phyloP scores from a whole-genome alignment of 2,329 filamentous ascomycete genomes.

The Trichoderma sp. region DNA sequence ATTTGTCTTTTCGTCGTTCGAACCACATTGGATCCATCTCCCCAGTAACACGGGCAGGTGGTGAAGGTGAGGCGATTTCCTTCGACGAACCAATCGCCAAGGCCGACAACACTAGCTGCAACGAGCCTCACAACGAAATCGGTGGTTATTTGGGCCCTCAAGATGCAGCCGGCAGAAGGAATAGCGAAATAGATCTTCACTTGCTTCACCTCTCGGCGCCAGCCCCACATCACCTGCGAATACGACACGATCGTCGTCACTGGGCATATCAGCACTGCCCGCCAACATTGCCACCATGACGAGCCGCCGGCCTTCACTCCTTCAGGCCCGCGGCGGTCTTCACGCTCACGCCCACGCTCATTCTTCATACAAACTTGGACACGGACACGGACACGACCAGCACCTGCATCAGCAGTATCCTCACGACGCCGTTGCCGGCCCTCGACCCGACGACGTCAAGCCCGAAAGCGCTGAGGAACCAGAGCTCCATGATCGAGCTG shows the following conservation, averaged over 20 bases:
- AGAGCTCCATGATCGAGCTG: conserved; percentile 25
- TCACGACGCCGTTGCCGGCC: conserved; percentile 29
- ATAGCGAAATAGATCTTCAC: conserved; percentile 30
- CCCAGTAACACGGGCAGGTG: conserved; percentile 12
- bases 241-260: conserved; percentile 33
- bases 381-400: conserved; percentile 32
- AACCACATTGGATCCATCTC: neutral
- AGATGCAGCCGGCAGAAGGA: conserved; percentile 26
- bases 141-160: conserved; percentile 16
- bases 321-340: conserved; percentile 40
- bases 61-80: neutral
- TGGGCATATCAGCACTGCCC: conserved; percentile 33
- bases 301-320: conserved; percentile 44
- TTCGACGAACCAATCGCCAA: conserved; percentile 1
- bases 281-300: conserved; percentile 39
- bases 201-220: conserved; percentile 27
- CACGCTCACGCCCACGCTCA: conserved; percentile 37
- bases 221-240: conserved; percentile 29
- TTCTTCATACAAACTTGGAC: conserved; percentile 26
- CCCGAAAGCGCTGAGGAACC: conserved; percentile 15
- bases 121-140: neutral
- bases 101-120: neutral
- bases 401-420: conserved; percentile 35
- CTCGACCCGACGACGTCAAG: conserved; percentile 33
- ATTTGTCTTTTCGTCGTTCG: neutral